These are phyloP conservation scores for Tetracentron sinense DNA, from an alignment of 164 flowering plant species.

Conservation along the genomic window DNA sequence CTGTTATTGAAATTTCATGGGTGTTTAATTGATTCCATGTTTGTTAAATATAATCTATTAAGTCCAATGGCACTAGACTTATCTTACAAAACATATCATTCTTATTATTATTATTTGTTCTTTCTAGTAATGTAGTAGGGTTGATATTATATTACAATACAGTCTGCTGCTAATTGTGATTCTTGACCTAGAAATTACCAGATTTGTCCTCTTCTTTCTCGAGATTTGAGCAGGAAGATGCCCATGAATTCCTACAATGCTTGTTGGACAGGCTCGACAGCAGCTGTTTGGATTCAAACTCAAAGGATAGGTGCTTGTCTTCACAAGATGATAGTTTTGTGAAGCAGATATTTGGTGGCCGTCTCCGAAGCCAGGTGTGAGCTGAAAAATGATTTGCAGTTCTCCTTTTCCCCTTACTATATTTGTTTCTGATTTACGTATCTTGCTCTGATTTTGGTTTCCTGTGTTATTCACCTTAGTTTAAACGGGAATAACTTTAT, in stretches of 20 bases:
- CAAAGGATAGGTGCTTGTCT: slow-evolving; percentile 7
- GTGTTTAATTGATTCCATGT: neutral
- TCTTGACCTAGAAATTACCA: slow-evolving; percentile 38
- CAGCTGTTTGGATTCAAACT: slow-evolving; percentile 22
- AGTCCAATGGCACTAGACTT: too few relatives aligned
- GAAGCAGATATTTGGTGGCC: slow-evolving; percentile 73
- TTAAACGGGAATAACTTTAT: too few relatives aligned
- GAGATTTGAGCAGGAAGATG: slow-evolving; percentile 83
- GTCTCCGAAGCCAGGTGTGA: slow-evolving; percentile 73
- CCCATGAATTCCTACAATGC: slow-evolving; percentile 88
- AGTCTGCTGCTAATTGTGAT: slow-evolving; percentile 7
- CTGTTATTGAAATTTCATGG: neutral
- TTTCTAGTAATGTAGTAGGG: neutral
- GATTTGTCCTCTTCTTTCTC: slow-evolving; percentile 58
- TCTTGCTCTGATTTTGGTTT: neutral
- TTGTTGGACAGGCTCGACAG: slow-evolving; percentile 71
- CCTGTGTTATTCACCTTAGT: neutral
- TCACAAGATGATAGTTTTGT: slow-evolving; percentile 42
- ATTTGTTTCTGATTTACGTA: neutral
- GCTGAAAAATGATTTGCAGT: neutral
- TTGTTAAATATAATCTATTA: too few relatives aligned
- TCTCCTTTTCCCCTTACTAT: neutral
- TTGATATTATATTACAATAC: neutral
- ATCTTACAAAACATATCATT: too few relatives aligned
- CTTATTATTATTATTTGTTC: neutral